These are phyloP conservation scores for Cytidiella melzeri DNA, from an alignment of 768 basidiomycete genomes.

Conservation along the genomic window DNA sequence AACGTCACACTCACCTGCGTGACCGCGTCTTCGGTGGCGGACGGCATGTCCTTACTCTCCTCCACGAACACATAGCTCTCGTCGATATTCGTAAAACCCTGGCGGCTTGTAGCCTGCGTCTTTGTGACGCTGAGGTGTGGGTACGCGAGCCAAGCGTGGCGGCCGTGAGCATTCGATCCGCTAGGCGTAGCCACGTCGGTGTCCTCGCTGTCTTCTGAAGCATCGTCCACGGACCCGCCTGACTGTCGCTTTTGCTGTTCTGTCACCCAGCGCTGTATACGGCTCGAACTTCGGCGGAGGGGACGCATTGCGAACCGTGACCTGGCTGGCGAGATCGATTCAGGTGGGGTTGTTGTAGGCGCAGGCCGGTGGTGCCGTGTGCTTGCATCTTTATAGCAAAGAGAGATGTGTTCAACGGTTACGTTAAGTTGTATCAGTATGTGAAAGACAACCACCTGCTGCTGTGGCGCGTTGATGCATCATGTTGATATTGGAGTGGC, in stretches of 20 bases:
- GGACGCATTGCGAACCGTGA: conserved; percentile 12
- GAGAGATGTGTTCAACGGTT: no score
- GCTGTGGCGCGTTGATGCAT: no score
- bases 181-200: conserved; percentile 4
- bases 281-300: conserved; percentile 33
- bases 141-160: conserved; percentile 38
- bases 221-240: conserved; percentile 11
- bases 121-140: conserved; percentile 24
- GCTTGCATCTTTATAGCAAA: no score
- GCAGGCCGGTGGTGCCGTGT: neutral
- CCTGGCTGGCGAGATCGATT: conserved; percentile 5
- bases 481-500: no score
- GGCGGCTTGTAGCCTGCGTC: conserved; percentile 12
- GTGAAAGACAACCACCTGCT: no score
- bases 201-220: conserved; percentile 19
- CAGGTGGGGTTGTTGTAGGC: conserved; percentile 11
- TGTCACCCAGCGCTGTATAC: conserved; percentile 38
- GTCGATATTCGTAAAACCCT: conserved; percentile 31
- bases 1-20: conserved; percentile 18
- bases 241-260: conserved; percentile 30
- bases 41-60: conserved; percentile 20
- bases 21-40: conserved; percentile 19
- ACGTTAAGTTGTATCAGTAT: no score
- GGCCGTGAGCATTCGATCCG: conserved; percentile 14
- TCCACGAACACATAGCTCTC: conserved; percentile 39